Conservation (phyloP, 139 green algal genomes). For the Astrephomene gubernaculifera region DNA sequence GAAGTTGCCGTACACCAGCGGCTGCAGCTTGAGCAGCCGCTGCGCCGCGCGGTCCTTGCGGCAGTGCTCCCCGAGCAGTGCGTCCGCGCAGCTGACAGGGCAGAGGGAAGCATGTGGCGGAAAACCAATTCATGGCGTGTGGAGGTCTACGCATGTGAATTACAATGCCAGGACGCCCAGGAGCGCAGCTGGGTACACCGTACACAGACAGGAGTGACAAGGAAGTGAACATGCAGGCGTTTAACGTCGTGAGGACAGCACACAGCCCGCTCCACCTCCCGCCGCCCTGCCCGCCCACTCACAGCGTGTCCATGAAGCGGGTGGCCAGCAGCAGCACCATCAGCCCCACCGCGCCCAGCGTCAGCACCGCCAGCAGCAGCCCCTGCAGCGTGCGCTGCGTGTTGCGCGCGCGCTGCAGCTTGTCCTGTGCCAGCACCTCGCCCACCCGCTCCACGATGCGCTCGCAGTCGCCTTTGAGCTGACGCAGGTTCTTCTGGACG, state of each 20-base stretch:
- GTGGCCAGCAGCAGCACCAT: slow-evolving; percentile 1
- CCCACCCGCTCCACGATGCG: slow-evolving; percentile 46
- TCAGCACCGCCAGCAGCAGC: slow-evolving; percentile 27
- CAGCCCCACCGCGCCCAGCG: neutral
- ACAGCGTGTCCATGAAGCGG: slow-evolving; percentile 33
- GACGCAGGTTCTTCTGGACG: slow-evolving; percentile 73
- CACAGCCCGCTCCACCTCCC: no score
- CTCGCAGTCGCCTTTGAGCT: slow-evolving; percentile 72
- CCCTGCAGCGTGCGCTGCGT: slow-evolving; percentile 45
- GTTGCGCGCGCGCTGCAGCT: slow-evolving; percentile 16
- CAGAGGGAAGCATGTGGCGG: no score
- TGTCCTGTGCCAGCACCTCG: slow-evolving; percentile 39
- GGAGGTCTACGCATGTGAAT: no score
- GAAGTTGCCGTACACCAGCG: slow-evolving; percentile 4
- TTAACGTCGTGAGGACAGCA: no score
- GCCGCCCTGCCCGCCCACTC: neutral
- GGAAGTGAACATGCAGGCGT: no score
- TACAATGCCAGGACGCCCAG: no score
- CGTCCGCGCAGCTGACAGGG: slow-evolving; percentile 36
- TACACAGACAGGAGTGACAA: no score
- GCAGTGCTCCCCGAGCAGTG: slow-evolving; percentile 26
- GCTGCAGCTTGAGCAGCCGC: slow-evolving; percentile 9
- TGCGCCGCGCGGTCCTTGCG: neutral
- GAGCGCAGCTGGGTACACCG: no score
- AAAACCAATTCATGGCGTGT: no score